Percentiles rank a stretch among this genome's conserved stretches.
Conservation (phyloP, 2,329 filamentous ascomycete genomes). For the Xylaria sp. region DNA sequence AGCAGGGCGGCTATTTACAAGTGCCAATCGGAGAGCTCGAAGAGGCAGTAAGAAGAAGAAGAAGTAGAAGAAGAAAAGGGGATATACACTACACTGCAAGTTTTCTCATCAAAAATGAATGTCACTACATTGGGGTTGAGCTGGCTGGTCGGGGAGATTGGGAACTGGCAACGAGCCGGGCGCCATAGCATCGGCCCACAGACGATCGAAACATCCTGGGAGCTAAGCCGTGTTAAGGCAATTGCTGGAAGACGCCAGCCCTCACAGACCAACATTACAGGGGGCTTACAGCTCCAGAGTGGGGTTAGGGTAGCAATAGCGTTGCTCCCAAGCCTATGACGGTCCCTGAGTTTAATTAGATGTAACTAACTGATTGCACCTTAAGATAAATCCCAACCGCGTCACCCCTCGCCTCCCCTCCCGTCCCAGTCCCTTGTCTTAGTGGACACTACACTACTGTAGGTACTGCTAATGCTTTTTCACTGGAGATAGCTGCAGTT, state of each 20-base stretch:
- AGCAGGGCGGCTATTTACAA: constrained; percentile 5
- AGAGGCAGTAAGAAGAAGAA: background rate
- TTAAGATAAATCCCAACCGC: too few relatives aligned
- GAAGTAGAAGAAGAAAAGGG: background rate
- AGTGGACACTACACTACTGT: too few relatives aligned
- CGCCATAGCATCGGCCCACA: constrained; percentile 15
- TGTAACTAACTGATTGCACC: too few relatives aligned
- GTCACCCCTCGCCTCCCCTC: too few relatives aligned
- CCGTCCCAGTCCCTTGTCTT: too few relatives aligned
- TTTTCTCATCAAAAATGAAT: constrained; percentile 11
- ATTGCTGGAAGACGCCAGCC: background rate
- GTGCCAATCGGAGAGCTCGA: background rate
- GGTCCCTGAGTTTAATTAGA: constrained; percentile 14
- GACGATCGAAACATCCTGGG: background rate
- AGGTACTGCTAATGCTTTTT: too few relatives aligned
- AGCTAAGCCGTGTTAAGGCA: constrained; percentile 8
- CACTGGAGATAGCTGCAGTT: too few relatives aligned
- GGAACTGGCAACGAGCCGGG: constrained; percentile 9
- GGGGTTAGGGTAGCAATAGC: constrained; percentile 12
- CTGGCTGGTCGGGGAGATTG: constrained; percentile 16
- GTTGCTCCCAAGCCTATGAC: constrained; percentile 3
- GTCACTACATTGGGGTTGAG: constrained; percentile 11
- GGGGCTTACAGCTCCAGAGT: background rate
- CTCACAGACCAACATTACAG: constrained; percentile 5
- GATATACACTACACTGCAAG: background rate